phyloP scores from a whole-genome alignment of 208 protist genomes.

The Tritrichomonas musculus region DNA sequence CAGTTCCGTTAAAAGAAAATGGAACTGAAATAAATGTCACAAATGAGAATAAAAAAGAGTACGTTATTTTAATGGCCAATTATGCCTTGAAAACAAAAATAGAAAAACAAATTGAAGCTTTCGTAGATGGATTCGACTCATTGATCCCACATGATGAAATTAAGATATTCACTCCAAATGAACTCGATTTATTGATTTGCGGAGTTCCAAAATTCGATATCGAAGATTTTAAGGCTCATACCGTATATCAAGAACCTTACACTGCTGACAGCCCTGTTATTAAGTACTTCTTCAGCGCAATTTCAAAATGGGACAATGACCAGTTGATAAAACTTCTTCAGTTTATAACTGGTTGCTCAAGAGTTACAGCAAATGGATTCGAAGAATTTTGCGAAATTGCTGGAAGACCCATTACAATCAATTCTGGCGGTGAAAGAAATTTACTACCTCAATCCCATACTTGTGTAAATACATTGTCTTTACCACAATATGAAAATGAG shows the following conservation, averaged over 20 bases:
- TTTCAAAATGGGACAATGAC: conserved; percentile 65
- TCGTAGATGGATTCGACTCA: conserved; percentile 87
- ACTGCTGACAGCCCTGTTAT: conserved; percentile 61
- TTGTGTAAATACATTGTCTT: conserved; percentile 85
- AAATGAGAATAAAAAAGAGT: conserved; percentile 88
- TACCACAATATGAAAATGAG: conserved; percentile 79
- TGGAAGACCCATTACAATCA: conserved; percentile 44
- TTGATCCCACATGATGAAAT: conserved; percentile 80
- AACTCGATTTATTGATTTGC: conserved; percentile 94
- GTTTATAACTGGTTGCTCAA: conserved; percentile 92
- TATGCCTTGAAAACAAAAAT: conserved; percentile 79
- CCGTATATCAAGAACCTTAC: conserved; percentile 73
- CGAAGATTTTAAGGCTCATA: conserved; percentile 78
- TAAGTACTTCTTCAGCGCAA: conserved; percentile 90
- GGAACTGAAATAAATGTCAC: conserved; percentile 80
- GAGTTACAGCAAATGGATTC: conserved; percentile 91
- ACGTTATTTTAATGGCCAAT: conserved; percentile 79
- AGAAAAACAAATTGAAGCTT: conserved; percentile 79
- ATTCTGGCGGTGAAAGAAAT: conserved; percentile 43
- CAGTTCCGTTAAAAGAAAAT: conserved; percentile 77
- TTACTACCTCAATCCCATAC: conserved; percentile 87
- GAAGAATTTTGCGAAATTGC: conserved; percentile 57
- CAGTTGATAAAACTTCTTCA: conserved; percentile 82
- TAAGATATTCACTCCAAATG: conserved; percentile 80
- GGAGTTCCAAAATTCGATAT: conserved; percentile 90